Evolutionary conservation across 805 yeast genomes (phyloP).

Genomic region (Metschnikowia reukaufii): DNA sequence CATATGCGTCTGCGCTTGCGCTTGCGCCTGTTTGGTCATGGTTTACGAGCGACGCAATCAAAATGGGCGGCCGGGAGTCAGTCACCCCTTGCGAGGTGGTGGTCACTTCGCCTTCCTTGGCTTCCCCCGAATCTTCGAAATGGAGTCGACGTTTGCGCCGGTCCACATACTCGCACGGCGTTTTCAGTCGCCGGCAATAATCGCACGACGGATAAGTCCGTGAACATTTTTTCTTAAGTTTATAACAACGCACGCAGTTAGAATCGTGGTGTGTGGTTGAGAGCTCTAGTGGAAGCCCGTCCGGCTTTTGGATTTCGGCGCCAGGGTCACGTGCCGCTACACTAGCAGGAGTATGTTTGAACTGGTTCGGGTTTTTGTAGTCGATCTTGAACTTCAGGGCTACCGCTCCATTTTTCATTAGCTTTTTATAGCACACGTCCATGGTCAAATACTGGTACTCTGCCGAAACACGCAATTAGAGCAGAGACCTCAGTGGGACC

Average conservation of each 20-base stretch:
- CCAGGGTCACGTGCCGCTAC: constrained; percentile 2
- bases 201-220: constrained; percentile 39
- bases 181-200: constrained; percentile 36
- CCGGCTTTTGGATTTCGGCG: constrained; percentile 8
- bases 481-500: no score
- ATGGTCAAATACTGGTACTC: constrained; percentile 16
- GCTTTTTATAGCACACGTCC: constrained; percentile 39
- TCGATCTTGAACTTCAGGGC: constrained; percentile 36
- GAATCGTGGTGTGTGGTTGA: constrained; percentile 32
- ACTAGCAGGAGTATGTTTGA: constrained; percentile 6
- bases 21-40: constrained; percentile 12
- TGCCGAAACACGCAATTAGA: no score
- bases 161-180: constrained; percentile 39
- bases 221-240: constrained; percentile 43
- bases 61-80: constrained; percentile 3
- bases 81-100: no score
- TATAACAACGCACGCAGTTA: constrained; percentile 42
- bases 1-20: no score
- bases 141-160: constrained; percentile 28
- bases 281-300: constrained; percentile 9
- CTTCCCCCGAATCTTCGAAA: constrained; percentile 6
- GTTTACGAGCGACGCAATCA: constrained; percentile 16
- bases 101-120: neutral
- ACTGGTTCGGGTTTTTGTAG: neutral
- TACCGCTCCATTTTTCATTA: constrained; percentile 41